phyloP scores from a whole-genome alignment of 2,329 filamentous ascomycete genomes.

The Talaromyces sp. region DNA sequence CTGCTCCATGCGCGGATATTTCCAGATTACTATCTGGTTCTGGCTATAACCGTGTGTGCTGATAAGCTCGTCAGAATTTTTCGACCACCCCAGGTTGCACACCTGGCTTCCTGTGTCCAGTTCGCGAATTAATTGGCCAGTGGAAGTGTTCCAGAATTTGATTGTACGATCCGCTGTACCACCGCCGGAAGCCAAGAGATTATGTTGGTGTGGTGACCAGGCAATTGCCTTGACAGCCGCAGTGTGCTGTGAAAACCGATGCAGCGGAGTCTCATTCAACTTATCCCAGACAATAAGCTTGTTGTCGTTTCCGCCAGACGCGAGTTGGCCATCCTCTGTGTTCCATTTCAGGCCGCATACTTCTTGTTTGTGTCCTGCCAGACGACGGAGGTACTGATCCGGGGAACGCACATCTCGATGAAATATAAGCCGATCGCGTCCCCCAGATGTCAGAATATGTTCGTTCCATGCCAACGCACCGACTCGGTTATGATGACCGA shows the following conservation, averaged over 20 bases:
- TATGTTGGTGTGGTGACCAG: slow-evolving; percentile 94
- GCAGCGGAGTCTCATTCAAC: slow-evolving; percentile 83
- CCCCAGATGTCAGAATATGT: slow-evolving; percentile 93
- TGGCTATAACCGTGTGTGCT: slow-evolving; percentile 96
- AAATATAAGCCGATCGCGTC: slow-evolving; percentile 86
- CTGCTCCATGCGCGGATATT: slow-evolving; percentile 97
- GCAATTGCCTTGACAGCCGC: slow-evolving; percentile 97
- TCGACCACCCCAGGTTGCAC: slow-evolving; percentile 97
- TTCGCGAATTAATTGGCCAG: slow-evolving; percentile 76
- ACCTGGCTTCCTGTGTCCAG: slow-evolving; percentile 97
- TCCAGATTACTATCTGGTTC: slow-evolving; percentile 99
- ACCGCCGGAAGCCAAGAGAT: slow-evolving; percentile 89
- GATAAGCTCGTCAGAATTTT: slow-evolving; percentile 96
- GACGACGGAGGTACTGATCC: slow-evolving; percentile 80
- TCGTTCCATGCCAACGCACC: slow-evolving; percentile 97
- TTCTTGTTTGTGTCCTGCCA: slow-evolving; percentile 95
- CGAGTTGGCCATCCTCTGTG: slow-evolving; percentile 88
- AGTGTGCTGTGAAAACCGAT: slow-evolving; percentile 91
- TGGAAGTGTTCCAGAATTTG: slow-evolving; percentile 94
- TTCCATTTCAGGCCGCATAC: slow-evolving; percentile 98
- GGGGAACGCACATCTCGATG: slow-evolving; percentile 92
- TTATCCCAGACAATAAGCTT: slow-evolving; percentile 99
- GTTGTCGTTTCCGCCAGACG: slow-evolving; percentile 96
- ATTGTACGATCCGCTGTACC: slow-evolving; percentile 94
- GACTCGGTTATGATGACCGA: slow-evolving; percentile 87